Evolutionary conservation across 106 monocot species (phyloP).

Genomic region (Dendrobium catenatum): DNA sequence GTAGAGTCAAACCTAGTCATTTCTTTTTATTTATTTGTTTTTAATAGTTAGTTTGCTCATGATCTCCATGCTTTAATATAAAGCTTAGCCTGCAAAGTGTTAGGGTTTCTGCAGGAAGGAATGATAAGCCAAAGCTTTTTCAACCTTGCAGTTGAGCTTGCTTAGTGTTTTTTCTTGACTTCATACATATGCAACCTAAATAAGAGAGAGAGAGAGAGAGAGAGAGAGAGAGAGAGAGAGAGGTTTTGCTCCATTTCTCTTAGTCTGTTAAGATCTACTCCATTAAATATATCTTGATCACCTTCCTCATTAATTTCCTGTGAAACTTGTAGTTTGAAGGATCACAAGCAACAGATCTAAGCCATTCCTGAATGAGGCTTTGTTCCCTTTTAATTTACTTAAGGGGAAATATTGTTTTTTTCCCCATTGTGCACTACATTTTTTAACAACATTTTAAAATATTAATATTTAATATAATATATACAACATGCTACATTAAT

Average conservation of each 20-base stretch:
- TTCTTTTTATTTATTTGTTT: neutral
- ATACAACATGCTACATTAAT: neutral
- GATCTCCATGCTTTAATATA: neutral
- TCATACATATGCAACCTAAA: neutral
- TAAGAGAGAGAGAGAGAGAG: neutral
- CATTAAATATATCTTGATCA: neutral
- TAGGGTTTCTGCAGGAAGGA: slow-evolving; percentile 5
- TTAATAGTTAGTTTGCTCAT: neutral
- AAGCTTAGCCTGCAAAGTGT: neutral
- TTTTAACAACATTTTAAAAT: neutral
- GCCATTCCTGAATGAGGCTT: no score
- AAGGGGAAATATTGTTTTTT: no score
- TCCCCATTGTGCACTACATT: no score
- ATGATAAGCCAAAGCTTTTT: neutral
- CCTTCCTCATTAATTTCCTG: no score
- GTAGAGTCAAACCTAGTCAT: slow-evolving; percentile 1
- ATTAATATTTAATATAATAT: neutral
- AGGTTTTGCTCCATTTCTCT: neutral
- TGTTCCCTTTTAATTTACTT: no score
- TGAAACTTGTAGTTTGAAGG: no score
- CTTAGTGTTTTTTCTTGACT: no score
- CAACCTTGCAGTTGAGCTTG: neutral
- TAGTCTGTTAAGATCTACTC: neutral
- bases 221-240: neutral
- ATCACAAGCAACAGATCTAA: no score